Conservation (phyloP, 23 red algal species). For the Gracilaria caudata region DNA sequence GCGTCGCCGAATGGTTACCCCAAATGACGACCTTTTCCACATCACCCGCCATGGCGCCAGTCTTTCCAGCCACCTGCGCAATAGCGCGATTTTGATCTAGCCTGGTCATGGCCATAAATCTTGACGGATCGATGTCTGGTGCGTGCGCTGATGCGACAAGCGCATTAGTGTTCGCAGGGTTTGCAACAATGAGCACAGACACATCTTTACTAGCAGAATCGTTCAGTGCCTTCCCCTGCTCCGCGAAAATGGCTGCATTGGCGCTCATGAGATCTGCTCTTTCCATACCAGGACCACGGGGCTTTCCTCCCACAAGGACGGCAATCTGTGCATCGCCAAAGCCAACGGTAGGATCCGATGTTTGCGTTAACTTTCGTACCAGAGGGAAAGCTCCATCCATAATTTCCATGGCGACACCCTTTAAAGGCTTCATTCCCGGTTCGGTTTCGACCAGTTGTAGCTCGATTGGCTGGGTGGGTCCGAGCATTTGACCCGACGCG, state of each 20-base stretch:
- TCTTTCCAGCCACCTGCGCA: slow-evolving; percentile 79
- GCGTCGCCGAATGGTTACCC: slow-evolving; percentile 96
- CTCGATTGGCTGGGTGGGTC: slow-evolving; percentile 82
- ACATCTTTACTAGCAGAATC: slow-evolving; percentile 69
- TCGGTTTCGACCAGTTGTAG: slow-evolving; percentile 90
- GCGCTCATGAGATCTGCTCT: slow-evolving; percentile 87
- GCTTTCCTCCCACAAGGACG: slow-evolving; percentile 88
- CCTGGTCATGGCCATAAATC: slow-evolving; percentile 95
- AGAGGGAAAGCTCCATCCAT: slow-evolving; percentile 97
- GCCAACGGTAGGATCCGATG: slow-evolving; percentile 77
- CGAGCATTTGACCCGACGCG: slow-evolving; percentile 93
- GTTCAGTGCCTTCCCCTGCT: slow-evolving; percentile 95
- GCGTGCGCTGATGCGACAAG: slow-evolving; percentile 95
- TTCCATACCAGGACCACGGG: slow-evolving; percentile 98
- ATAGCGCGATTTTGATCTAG: slow-evolving; percentile 97
- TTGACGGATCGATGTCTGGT: slow-evolving; percentile 74
- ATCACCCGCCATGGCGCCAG: slow-evolving; percentile 63
- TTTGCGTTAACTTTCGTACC: slow-evolving; percentile 72
- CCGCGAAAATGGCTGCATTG: slow-evolving; percentile 94
- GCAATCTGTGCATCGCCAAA: slow-evolving; percentile 90
- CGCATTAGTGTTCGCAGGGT: slow-evolving; percentile 97
- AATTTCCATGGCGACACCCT: slow-evolving; percentile 97
- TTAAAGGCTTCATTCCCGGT: slow-evolving; percentile 84
- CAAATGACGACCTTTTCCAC: slow-evolving; percentile 93
- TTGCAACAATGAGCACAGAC: slow-evolving; percentile 89